These are phyloP conservation scores for Nakataea oryzae DNA, from an alignment of 2,329 filamentous ascomycete species.

Conservation along the genomic window DNA sequence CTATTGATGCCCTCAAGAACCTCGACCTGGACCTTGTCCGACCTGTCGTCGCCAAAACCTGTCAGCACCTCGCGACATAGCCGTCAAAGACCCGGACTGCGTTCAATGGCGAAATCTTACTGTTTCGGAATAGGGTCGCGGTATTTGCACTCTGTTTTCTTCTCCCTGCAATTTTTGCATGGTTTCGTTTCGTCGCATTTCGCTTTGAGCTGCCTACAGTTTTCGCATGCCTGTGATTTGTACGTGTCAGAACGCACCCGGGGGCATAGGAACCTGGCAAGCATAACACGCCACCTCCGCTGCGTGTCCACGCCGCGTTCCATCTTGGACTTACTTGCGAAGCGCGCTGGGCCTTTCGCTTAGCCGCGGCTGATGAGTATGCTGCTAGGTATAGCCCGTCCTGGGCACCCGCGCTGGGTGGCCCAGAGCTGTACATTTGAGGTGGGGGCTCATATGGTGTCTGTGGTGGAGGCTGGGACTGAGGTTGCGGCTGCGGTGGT, in stretches of 20 bases:
- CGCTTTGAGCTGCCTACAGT: conserved; percentile 76
- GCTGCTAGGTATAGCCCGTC: conserved; percentile 28
- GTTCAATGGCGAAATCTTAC: conserved; percentile 38
- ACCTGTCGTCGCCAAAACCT: conserved; percentile 21
- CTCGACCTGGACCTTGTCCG: conserved; percentile 50
- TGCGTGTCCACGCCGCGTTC: background rate
- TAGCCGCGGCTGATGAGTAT: conserved; percentile 32
- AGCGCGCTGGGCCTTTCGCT: conserved; percentile 55
- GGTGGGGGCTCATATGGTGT: conserved; percentile 17
- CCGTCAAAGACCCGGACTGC: background rate
- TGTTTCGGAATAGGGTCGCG: conserved; percentile 86
- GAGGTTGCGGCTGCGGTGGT: background rate
- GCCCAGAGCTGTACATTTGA: conserved; percentile 11
- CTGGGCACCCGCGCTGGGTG: conserved; percentile 16
- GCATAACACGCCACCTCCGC: background rate
- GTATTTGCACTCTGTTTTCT: conserved; percentile 75
- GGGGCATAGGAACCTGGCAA: background rate
- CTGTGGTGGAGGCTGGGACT: background rate
- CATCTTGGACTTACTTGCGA: conserved; percentile 40
- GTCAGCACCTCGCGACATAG: conserved; percentile 11
- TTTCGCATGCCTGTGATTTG: conserved; percentile 67
- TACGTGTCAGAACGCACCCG: background rate
- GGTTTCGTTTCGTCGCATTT: conserved; percentile 85
- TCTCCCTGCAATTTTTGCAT: conserved; percentile 81
- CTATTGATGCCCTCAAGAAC: conserved; percentile 42